Evolutionary conservation across 805 yeast species (phyloP), one percentile per base, ranked within the genome.

Genomic region (Clavispora asparagi): DNA sequence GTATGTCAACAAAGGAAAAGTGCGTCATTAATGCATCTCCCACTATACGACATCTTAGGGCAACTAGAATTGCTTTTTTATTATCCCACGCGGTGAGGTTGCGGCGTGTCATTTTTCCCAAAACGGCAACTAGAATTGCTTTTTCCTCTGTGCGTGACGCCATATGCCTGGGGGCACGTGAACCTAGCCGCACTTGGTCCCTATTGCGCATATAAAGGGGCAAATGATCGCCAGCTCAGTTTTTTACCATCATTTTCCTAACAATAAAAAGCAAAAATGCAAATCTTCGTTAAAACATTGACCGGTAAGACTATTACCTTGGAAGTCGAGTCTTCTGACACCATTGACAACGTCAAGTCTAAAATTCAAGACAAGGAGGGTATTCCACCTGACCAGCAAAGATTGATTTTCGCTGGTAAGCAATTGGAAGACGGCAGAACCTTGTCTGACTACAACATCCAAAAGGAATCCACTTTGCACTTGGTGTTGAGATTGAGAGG

Each of bases 311-410:
- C 83, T 37, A 78, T 79, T 51, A 91, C 97, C 70, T 83, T 91
- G 59, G 97, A 91, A 79, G 97, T 90, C 60, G 97, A 91, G 79
- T 89, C 97, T 55, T 88, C 96, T 51, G 97, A 91, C 81, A 89
- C 97, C 55, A 89, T 92, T 68, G 97, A 90, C 82, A 89, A 88
- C 65, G 97, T 91, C 54, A 70, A 69, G 62, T 61, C 71, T 29
- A 69, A 70, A 59, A 67, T 69, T 37, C 73, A 71, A 51, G 72
- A 68, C 56, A 68, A 68, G 62, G 71, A 67, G 48, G 75, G 74
- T 50, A 69, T 65, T 46, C 74, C 76, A 46, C 75, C 74, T 36
- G 75, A 69, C 61, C 75, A 72, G 51, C 74, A 65, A 53, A 62
- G 75, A 64, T 60, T 70, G 55, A 71, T 71, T 47, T 71, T 71